These are phyloP conservation scores for Cryphonectria nitschkei DNA, from an alignment of 2,329 filamentous ascomycete genomes.

Conservation along the genomic window DNA sequence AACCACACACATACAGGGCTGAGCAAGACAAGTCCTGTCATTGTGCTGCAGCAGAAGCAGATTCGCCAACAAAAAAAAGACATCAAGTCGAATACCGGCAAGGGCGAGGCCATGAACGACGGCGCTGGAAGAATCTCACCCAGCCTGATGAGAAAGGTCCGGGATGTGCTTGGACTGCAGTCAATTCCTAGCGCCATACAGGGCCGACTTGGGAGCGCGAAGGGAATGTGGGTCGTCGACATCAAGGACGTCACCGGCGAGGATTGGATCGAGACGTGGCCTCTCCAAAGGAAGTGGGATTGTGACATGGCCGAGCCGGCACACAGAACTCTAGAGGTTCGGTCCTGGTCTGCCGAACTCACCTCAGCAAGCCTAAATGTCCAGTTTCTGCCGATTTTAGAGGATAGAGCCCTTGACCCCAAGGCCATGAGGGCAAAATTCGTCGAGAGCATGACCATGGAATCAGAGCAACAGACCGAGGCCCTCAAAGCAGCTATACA, in stretches of 20 bases:
- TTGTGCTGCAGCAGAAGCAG: conserved; percentile 50
- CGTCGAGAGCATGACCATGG: conserved; percentile 50
- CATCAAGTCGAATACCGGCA: conserved; percentile 42
- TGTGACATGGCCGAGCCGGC: conserved; percentile 51
- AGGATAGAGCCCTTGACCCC: conserved; percentile 57
- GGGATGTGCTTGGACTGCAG: conserved; percentile 51
- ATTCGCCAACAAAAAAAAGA: conserved; percentile 46
- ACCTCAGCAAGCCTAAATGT: conserved; percentile 63
- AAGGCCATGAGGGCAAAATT: conserved; percentile 52
- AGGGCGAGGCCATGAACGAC: conserved; percentile 63
- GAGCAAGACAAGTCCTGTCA: conserved; percentile 52
- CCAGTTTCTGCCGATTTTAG: conserved; percentile 70
- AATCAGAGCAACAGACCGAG: conserved; percentile 56
- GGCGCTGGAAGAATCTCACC: conserved; percentile 69
- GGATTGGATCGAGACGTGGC: conserved; percentile 70
- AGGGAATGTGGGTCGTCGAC: conserved; percentile 75
- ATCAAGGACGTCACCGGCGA: conserved; percentile 47
- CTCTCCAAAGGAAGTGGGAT: conserved; percentile 71
- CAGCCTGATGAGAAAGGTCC: conserved; percentile 58
- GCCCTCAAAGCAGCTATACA: conserved; percentile 55
- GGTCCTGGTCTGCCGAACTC: conserved; percentile 50
- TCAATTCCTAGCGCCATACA: conserved; percentile 68
- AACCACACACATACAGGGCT: conserved; percentile 44
- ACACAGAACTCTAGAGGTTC: conserved; percentile 69
- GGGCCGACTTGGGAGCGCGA: conserved; percentile 71